phyloP scores from a whole-genome alignment of 1,139 yeast species.

The Groenewaldozyma auringiensis region DNA sequence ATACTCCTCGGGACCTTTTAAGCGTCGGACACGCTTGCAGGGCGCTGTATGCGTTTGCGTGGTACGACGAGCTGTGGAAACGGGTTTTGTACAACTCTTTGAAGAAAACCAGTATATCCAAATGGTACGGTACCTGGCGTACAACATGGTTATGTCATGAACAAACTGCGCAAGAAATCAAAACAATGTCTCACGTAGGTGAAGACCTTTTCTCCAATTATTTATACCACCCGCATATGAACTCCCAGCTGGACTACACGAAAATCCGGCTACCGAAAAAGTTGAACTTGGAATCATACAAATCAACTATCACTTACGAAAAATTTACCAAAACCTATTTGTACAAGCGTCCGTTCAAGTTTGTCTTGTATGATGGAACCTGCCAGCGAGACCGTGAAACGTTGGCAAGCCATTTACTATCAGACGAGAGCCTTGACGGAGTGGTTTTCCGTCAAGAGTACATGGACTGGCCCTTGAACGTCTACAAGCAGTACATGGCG shows the following conservation, averaged over 20 bases:
- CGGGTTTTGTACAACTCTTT: constrained; percentile 34
- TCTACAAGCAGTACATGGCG: constrained; percentile 55
- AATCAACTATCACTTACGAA: constrained; percentile 25
- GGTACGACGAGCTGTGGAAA: constrained; percentile 77
- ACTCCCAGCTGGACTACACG: constrained; percentile 59
- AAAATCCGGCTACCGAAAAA: constrained; percentile 12
- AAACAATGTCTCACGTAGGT: constrained; percentile 21
- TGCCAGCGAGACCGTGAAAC: neutral
- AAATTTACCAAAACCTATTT: constrained; percentile 42
- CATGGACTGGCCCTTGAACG: constrained; percentile 64
- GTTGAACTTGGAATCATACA: constrained; percentile 3
- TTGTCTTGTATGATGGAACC: constrained; percentile 31
- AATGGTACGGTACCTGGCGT: constrained; percentile 80
- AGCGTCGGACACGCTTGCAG: constrained; percentile 53
- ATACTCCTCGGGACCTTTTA: constrained; percentile 40
- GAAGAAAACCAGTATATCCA: constrained; percentile 11
- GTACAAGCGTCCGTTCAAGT: constrained; percentile 59
- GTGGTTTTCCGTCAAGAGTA: constrained; percentile 69
- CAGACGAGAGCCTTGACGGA: neutral
- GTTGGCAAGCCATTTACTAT: neutral
- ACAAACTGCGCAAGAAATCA: constrained; percentile 37
- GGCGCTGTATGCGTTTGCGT: constrained; percentile 60
- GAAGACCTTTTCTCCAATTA: constrained; percentile 44
- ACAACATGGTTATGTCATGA: constrained; percentile 42
- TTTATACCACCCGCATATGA: constrained; percentile 71